Base-by-base conservation (phyloP, 352 stramenopile species). In the Globisporangium splendens region DNA sequence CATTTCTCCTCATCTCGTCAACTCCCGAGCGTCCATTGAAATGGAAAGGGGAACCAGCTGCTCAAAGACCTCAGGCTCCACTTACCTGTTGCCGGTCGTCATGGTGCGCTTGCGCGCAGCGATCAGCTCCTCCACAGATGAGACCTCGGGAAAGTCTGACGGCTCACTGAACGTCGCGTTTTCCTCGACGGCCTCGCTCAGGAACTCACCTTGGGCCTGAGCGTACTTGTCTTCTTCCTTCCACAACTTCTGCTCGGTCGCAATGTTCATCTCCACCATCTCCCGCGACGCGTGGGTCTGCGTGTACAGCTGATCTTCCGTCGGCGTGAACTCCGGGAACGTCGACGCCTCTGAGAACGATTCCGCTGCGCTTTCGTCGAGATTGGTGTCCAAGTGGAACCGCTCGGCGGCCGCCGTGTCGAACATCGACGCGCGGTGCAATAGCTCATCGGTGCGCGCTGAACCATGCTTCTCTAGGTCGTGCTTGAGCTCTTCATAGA, bases 71-170 rank as follows among this genome's bases (percentile, higher is more conserved):
- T 43, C 3, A 13, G n/a, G 10, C 38, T 43, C 38, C 38, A 43
- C 10, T 3, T 13, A 17, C 8, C 10, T 10, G 10, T 10, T 24
- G 44, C 15, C 44, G n/a, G 11, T 3, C 44, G 12, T 24, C 44
- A 24, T 50, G 8, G 2, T 15, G 49, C 48, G 39, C 39, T 69
- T 60, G 44, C 63, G 67, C 31, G 65, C 62, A 22, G 77, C 63
- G n/a, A 88, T 73, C 12, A 69, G 67, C 43, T 89, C 82, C 33
- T 91, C 77, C 48, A 85, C 56, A 1, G 65, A 64, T 14, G 69
- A 61, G 15, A 61, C 72, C 57, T 91, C 82, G 0, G 79, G 79
- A 56, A 88, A 89, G 61, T 89, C 79, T 13, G 82, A 86, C 15
- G 77, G 64, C 62, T 83, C 71, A 17, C 71, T 89, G 60, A 88